Percentiles rank a stretch among this genome's conserved stretches.
Conservation (phyloP, 2,329 filamentous ascomycete genomes). For the Colletotrichum aenigma region DNA sequence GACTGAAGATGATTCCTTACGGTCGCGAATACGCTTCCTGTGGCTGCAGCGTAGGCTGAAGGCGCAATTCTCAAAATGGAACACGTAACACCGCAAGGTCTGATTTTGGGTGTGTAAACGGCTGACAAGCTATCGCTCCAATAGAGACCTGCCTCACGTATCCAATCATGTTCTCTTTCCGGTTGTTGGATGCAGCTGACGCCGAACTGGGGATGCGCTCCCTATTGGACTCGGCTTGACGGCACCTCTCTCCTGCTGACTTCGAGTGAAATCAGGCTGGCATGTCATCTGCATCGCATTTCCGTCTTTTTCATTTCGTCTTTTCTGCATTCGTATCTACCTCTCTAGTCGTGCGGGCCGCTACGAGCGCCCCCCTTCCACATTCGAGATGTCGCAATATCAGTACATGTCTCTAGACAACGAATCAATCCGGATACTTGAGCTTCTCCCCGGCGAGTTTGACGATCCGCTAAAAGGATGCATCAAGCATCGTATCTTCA, state of each 20-base stretch:
- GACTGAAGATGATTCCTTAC: too few species aligned
- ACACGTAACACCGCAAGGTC: rapidly evolving
- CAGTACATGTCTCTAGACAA: too few species aligned
- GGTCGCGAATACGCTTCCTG: neutral
- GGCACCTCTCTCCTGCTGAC: neutral
- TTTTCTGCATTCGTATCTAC: rapidly evolving
- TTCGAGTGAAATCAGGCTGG: neutral
- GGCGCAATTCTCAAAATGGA: neutral
- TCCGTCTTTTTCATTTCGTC: too few species aligned
- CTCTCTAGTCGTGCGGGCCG: too few species aligned
- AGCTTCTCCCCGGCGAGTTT: rapidly evolving
- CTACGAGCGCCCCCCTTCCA: too few species aligned
- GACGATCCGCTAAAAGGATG: too few species aligned
- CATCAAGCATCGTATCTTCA: too few species aligned
- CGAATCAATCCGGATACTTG: rapidly evolving
- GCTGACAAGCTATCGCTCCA: too few species aligned
- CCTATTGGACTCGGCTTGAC: rapidly evolving
- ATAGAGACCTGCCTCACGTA: neutral
- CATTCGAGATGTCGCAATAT: too few species aligned
- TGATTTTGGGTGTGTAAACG: neutral
- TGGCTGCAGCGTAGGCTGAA: neutral
- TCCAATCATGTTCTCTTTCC: neutral
- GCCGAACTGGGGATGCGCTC: rapidly evolving
- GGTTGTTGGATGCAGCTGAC: neutral
- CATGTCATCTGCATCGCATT: too few species aligned